Base-by-base conservation (phyloP, 345 rosid species). In the Syzygium oleosum region DNA sequence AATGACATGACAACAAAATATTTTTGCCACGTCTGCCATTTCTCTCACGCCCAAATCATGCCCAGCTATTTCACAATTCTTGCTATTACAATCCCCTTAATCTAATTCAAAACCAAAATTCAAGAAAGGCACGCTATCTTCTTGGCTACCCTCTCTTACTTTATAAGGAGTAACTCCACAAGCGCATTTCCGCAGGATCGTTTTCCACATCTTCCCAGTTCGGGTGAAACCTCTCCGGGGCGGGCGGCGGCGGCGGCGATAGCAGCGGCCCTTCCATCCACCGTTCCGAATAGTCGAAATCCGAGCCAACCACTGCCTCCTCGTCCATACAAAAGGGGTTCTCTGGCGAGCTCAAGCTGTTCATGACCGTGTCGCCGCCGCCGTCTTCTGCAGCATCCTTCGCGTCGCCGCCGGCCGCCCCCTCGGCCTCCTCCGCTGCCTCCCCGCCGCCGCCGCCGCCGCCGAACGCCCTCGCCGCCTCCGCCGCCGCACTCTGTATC, bases 401-500 rank as follows among this genome's bases (percentile, higher is more conserved):
- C 14, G 80, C 25, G 11, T 46, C 78, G n/a, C 53, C 55, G 12
- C 43, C 55, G 23, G 17, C 41, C 8, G 49, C 77, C 54, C 13
- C 54, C 27, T 52, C 85, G 3, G 55, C 54, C 38, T 53, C 85
- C 16, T 25, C 34, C 73, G 11, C 53, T 34, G 12, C 27, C 27
- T 14, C 51, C 51, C 86, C 86, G 3, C n/a, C 46, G 31, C 29
- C 31, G 27, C 9, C 51, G 27, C 86, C 86, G 3, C 29, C 61
- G 31, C 31, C 51, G 27, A 88, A 88, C 65, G 52, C 87, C 15
- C 84, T 89, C 0, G 93, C 92, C 12, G 91, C 93, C 88, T 91
- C 89, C 9, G 92, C 93, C 61, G 91, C 89, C 56, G 89, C 78
- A 11, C 93, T 92, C 85, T 2, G 34, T 46, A 89, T 94, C 49